Evolutionary conservation across 371 early-diverging fungal genomes (phyloP).

Genomic region (Syncephalastrum racemosum): DNA sequence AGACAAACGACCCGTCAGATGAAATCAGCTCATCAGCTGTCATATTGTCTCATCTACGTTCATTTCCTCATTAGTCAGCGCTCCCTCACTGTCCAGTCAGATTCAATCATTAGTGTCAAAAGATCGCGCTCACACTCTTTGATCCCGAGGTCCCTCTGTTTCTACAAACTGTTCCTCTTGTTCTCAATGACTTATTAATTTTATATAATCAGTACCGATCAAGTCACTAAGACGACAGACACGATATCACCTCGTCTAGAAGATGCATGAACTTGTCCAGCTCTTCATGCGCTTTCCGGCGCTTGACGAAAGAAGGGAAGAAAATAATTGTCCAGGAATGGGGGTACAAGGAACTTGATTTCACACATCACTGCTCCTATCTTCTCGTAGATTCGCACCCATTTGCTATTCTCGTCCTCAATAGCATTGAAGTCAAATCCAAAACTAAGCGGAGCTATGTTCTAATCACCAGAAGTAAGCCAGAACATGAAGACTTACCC

Average conservation of each 20-base stretch:
- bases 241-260: slow-evolving; percentile 31
- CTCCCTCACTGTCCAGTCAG: slow-evolving; percentile 30
- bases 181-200: no score
- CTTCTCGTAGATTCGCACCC: no score
- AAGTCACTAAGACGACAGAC: no score
- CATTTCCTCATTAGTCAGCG: slow-evolving; percentile 38
- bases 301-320: slow-evolving; percentile 18
- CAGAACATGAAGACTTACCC: slow-evolving; percentile 15
- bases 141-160: no score
- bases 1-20: slow-evolving; percentile 33
- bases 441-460: not conserved
- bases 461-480: not conserved
- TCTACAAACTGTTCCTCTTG: no score
- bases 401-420: no score
- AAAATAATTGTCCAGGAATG: no score
- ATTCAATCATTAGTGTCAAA: slow-evolving; percentile 55
- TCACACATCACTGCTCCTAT: no score
- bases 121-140: slow-evolving; percentile 33
- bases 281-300: slow-evolving; percentile 30
- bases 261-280: slow-evolving; percentile 30
- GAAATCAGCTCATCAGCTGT: slow-evolving; percentile 36
- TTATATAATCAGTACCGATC: no score
- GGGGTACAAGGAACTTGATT: no score
- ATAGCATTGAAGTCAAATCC: no score
- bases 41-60: slow-evolving; percentile 52